Evolutionary conservation across 768 basidiomycete species (phyloP), one percentile per base, ranked within the genome.

Genomic region (Chalciporus piperatus): DNA sequence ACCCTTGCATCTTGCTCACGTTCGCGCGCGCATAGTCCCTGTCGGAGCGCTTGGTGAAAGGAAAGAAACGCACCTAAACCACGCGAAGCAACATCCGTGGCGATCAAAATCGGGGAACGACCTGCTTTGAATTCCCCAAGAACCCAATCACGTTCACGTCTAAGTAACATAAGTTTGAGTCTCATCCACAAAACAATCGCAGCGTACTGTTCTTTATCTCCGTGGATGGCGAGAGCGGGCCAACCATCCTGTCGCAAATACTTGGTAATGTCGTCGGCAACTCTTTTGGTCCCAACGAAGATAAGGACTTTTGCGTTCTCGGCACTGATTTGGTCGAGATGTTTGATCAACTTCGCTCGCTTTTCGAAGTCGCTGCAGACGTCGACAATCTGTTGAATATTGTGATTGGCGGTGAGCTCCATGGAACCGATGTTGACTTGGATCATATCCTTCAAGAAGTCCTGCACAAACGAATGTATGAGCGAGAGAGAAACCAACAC

Each of bases 141-240:
- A 45, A 98, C 97, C 97, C 97, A 99, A 68, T 99, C 97, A 75
- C 97, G 95, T 76, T 99, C 97, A 51, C 91, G 90, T 64, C 90
- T 93, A 52, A 11, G 30, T 27, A 5, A 22, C 41, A 63, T 39
- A 55, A 47, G 40, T 14, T 25, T 22, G 5, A 47, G 13, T 23
- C 8, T 19, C 13, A 11, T 11, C n/a, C n/a, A 19, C n/a, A 33
- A 28, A 10, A 44, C 8, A 46, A 30, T 17, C 4, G 16, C 4
- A 6, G 77, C 89, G 60, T 68, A 95, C 90, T 97, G 93, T 76
- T 94, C 94, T 74, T 99, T 99, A 77, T 99, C 97, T 63, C 97
- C 97, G 66, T 99, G 97, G 64, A 99, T 99, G 48, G 97, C 96
- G 33, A 99, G 77, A 13, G 97, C 97, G n/a, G 97, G 97, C 97